Evolutionary conservation across 192 early-diverging fungal species (phyloP), one percentile per base, ranked within the genome.

Genomic region (Thamnidium elegans): DNA sequence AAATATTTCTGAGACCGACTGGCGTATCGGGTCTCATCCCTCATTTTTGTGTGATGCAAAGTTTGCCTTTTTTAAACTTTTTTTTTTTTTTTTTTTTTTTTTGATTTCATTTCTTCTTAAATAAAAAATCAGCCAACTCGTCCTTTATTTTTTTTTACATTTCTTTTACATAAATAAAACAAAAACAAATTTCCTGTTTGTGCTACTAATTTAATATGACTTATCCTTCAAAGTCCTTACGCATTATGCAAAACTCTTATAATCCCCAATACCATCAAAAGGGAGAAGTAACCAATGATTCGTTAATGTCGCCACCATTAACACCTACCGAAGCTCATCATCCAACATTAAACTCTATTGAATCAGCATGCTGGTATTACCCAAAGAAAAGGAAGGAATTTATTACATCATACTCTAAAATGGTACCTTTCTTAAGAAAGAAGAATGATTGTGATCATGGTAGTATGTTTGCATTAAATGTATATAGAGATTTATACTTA

Each of bases 241-340:
- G 58, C 39, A 59, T 59, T 15, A 59, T 59, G 58, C 58, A 20
- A 36, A 32, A 58, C 10, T 17, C 55, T 58, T 58, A 58, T 21
- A 9, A 36, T 19, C 9, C 31, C 20, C 32, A 58, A 36, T 14
- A 5, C 5, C 13, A 48, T 17, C 36, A 39, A 9, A 39, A 39
- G 4, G 9, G 9, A 10, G 45, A 47, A 15, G 17, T 21, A 43
- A 11, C 21, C 7, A 45, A 59, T 44, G 58, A 59, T 45, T 52
- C 63, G 3, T 47, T 66, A 14, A 20, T 66, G 13, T 66, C 65
- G 11, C 65, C 65, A 39, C 65, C 65, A 32, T 39, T 66, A 13
- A 66, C 65, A 20, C 65, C 65, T 21, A 54, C 55, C 14, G 65
- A 66, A 39, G 15, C 55, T 32, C 50, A 65, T 9, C 14, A 45